Evolutionary conservation across 306 rosid species (phyloP), one percentile per base, ranked within the genome.

Genomic region (Prunus davidiana): DNA sequence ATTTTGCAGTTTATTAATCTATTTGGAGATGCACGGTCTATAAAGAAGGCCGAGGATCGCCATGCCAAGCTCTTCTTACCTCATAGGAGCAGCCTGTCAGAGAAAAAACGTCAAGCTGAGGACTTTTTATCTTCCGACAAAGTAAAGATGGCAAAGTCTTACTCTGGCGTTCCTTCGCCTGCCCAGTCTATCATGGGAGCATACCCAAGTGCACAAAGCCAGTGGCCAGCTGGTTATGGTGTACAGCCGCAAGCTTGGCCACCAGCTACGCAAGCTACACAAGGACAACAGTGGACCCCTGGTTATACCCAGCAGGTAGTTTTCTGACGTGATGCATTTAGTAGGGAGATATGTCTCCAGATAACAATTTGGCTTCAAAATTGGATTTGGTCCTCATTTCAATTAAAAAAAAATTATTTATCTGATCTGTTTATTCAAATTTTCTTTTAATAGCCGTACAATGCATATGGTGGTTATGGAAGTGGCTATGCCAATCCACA

Each of bases 161-260:
- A 89, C 79, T 82, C 96, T 51, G 81, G 87, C 47, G 90, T 68
- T 74, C 90, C 90, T 60, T 89, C 98, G 64, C 87, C 98, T 18
- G 98, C 90, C 64, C 99, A 96, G 76, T 84, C 99, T 30, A 58
- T 80, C 73, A 71, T 86, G 81, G 97, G 97, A 61, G 85, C 93
- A 78, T 96, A 96, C 87, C 97, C 97, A 22, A 91, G 71, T 85
- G 81, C 88, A 22, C 99, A 91, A 74, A 89, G 76, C 78, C 99
- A 88, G 79, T 96, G 99, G 98, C 76, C 95, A 69, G 78, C 93
- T 58, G 81, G 87, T 83, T 92, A 94, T 83, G 92, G 96, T 46
- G 86, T 32, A 67, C 98, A 93, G 76, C 96, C 93, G 60, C 99
- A 96, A 89, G 86, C 96, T 69, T 96, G 99, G 99, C 99, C 99